phyloP scores from a whole-genome alignment of 2,329 filamentous ascomycete genomes.

The Cercospora citrullina region DNA sequence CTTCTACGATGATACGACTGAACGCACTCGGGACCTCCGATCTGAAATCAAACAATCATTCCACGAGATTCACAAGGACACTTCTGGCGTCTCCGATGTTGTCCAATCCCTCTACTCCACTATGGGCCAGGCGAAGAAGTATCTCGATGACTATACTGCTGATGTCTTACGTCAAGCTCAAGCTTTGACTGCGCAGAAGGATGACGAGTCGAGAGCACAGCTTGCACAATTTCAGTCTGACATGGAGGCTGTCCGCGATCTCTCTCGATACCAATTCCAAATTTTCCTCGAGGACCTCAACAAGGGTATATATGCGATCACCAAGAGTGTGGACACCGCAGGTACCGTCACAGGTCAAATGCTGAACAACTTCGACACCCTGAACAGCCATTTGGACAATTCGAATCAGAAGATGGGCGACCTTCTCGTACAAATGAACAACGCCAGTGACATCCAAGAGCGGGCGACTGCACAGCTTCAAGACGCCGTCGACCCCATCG shows the following conservation, averaged over 20 bases:
- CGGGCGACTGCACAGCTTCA: neutral
- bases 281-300: slow-evolving; percentile 7
- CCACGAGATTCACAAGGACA: slow-evolving; percentile 5
- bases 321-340: slow-evolving; percentile 8
- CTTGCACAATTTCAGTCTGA: neutral
- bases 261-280: slow-evolving; percentile 5
- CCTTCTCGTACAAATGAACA: slow-evolving; percentile 4
- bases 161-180: slow-evolving; percentile 5
- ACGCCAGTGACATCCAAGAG: neutral
- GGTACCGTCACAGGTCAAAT: neutral
- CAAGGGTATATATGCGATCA: neutral
- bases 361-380: slow-evolving; percentile 1
- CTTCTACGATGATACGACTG: slow-evolving; percentile 21
- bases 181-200: slow-evolving; percentile 1
- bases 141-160: slow-evolving; percentile 1
- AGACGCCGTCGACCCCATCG: neutral
- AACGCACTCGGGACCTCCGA: slow-evolving; percentile 20
- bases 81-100: slow-evolving; percentile 6
- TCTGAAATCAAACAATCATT: slow-evolving; percentile 9
- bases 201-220: neutral
- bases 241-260: slow-evolving; percentile 2
- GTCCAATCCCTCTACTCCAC: neutral
- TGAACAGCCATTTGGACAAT: slow-evolving; percentile 2
- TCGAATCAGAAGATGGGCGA: slow-evolving; percentile 6
- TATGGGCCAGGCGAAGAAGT: slow-evolving; percentile 5